phyloP scores from a whole-genome alignment of 2,329 filamentous ascomycete genomes.

The Diplodia sapinea region DNA sequence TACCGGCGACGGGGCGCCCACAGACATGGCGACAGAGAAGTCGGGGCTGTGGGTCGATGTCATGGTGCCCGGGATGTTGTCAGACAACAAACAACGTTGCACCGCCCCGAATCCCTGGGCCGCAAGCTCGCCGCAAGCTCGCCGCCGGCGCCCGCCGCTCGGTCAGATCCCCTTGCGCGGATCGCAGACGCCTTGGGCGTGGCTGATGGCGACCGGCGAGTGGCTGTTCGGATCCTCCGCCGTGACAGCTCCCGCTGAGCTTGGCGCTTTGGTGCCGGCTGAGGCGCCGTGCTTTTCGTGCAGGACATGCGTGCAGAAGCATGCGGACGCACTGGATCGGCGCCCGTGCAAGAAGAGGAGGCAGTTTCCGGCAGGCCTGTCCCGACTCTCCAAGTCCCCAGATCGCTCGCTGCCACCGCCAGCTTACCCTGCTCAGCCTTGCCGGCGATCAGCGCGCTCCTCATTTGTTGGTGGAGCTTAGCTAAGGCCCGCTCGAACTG shows the following conservation, averaged over 20 bases:
- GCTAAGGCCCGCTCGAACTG: neutral
- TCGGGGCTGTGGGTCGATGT: constrained; percentile 18
- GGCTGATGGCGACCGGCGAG: constrained; percentile 6
- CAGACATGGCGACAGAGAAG: constrained; percentile 3
- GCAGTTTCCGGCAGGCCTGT: neutral
- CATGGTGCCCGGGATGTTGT: constrained; percentile 16
- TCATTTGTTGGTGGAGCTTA: constrained; percentile 14
- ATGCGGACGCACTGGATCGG: constrained; percentile 8
- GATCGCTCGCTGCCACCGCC: constrained; percentile 10
- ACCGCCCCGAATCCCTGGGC: constrained; percentile 29
- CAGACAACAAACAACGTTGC: constrained; percentile 26
- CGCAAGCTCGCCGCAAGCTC: neutral
- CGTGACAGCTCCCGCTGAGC: neutral
- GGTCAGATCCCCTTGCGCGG: constrained; percentile 4
- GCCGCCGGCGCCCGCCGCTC: neutral
- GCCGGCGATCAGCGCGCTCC: constrained; percentile 25
- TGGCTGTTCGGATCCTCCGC: constrained; percentile 19
- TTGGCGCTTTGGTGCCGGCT: neutral
- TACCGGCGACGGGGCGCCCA: constrained; percentile 8
- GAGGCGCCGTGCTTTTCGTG: constrained; percentile 9
- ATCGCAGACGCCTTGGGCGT: constrained; percentile 6
- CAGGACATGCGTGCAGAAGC: constrained; percentile 15
- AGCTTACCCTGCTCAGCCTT: constrained; percentile 29
- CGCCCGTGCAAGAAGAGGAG: constrained; percentile 10
- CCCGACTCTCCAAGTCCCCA: neutral